These are phyloP conservation scores for Blastobotrys illinoisensis DNA, from an alignment of 1,139 yeast genomes.

Conservation along the genomic window DNA sequence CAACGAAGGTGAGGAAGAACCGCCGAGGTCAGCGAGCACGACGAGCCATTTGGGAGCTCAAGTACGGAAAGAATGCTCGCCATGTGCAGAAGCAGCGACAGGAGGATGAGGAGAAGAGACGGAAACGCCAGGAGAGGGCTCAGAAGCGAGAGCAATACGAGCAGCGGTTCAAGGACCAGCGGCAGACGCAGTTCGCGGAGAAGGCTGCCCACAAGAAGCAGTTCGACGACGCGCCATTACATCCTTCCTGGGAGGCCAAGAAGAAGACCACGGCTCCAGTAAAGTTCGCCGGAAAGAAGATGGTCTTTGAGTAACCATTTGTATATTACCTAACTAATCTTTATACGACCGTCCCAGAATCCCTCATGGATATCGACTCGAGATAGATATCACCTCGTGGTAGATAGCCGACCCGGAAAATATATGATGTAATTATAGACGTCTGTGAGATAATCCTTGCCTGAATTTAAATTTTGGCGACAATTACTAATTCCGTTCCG, in stretches of 20 bases:
- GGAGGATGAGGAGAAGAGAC: constrained; percentile 44
- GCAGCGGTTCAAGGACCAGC: constrained; percentile 35
- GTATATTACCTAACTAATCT: background rate
- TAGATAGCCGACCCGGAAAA: too few species aligned
- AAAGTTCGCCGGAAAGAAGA: constrained; percentile 79
- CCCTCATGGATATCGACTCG: too few species aligned
- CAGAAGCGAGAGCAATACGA: constrained; percentile 54
- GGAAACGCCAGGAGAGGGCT: constrained; percentile 50
- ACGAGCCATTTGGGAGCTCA: constrained; percentile 91
- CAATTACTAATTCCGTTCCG: background rate
- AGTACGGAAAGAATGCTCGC: constrained; percentile 78
- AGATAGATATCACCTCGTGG: too few species aligned
- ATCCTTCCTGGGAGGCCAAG: constrained; percentile 97
- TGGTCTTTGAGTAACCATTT: constrained; percentile 45
- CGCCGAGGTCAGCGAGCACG: constrained; percentile 97
- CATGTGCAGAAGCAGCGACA: constrained; percentile 66
- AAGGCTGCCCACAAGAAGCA: constrained; percentile 24
- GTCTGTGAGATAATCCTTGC: background rate
- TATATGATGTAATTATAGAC: background rate
- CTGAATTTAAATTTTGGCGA: background rate
- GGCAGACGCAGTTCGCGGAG: constrained; percentile 2
- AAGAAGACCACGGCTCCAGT: constrained; percentile 57
- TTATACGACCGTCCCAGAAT: too few species aligned
- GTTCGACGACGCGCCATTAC: constrained; percentile 41
- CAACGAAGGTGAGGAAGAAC: constrained; percentile 59